Conservation (phyloP, 768 basidiomycete genomes). For the Rickenella mellea region DNA sequence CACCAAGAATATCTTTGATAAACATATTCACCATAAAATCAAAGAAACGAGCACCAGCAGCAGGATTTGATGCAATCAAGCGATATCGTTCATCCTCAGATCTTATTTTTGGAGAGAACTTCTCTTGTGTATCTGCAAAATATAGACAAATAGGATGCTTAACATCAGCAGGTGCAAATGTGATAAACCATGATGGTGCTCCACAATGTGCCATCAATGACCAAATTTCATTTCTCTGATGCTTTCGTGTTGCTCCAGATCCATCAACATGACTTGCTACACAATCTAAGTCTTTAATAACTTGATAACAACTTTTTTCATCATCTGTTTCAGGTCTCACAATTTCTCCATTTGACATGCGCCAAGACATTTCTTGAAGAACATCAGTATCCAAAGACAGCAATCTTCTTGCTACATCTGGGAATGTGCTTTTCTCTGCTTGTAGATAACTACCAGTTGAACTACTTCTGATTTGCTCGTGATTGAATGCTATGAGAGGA, state of each 20-base stretch:
- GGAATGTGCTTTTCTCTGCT: slow-evolving; percentile 9
- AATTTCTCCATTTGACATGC: neutral
- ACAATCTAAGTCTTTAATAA: slow-evolving; percentile 9
- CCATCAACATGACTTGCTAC: slow-evolving; percentile 10
- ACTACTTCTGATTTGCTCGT: slow-evolving; percentile 25
- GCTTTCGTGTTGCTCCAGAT: slow-evolving; percentile 7
- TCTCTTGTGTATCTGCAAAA: slow-evolving; percentile 7
- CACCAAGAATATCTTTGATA: slow-evolving; percentile 5
- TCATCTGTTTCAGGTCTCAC: slow-evolving; percentile 2
- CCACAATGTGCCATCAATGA: slow-evolving; percentile 12
- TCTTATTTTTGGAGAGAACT: neutral
- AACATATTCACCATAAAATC: slow-evolving; percentile 4
- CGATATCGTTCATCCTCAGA: slow-evolving; percentile 1
- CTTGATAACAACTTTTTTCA: slow-evolving; percentile 6
- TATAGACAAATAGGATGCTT: slow-evolving; percentile 11
- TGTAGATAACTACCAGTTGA: slow-evolving; percentile 19
- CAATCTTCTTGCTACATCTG: neutral
- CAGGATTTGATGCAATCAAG: slow-evolving; percentile 1
- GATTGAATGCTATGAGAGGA: slow-evolving; percentile 28
- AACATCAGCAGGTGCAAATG: slow-evolving; percentile 12
- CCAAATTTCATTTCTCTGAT: slow-evolving; percentile 11
- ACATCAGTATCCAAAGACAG: slow-evolving; percentile 2
- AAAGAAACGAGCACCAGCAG: slow-evolving; percentile 4
- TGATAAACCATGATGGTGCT: slow-evolving; percentile 21
- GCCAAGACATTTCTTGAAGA: slow-evolving; percentile 1